phyloP scores from a whole-genome alignment of 73 alveolate species.

The Blepharisma stoltei region DNA sequence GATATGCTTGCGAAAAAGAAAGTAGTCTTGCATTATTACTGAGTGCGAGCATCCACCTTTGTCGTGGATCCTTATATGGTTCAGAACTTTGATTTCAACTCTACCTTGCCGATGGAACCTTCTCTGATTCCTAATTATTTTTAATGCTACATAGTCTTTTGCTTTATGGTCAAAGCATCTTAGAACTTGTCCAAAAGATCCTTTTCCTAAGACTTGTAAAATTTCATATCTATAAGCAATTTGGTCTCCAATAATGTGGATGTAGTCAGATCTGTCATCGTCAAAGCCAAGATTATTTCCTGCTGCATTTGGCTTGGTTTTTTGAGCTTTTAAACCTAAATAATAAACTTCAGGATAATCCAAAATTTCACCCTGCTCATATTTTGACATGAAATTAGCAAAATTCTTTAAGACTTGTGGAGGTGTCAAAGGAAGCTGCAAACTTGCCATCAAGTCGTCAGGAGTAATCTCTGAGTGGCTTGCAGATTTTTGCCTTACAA shows the following conservation, averaged over 20 bases:
- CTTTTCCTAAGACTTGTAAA: slow-evolving; percentile 21
- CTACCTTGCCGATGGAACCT: slow-evolving; percentile 19
- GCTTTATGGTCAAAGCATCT: slow-evolving; percentile 23
- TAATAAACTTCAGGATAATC: slow-evolving; percentile 14
- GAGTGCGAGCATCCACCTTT: slow-evolving; percentile 39
- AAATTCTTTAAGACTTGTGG: neutral
- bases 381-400: slow-evolving; percentile 27
- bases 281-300: neutral
- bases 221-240: slow-evolving; percentile 29
- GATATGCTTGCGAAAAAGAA: slow-evolving; percentile 60
- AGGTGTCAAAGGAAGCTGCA: slow-evolving; percentile 15
- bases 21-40: slow-evolving; percentile 61
- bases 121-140: slow-evolving; percentile 23
- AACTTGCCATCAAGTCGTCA: neutral
- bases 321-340: neutral
- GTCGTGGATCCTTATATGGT: slow-evolving; percentile 42
- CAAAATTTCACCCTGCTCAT: slow-evolving; percentile 15
- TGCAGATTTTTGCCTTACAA: neutral
- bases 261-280: slow-evolving; percentile 28
- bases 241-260: slow-evolving; percentile 16
- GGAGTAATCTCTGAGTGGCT: neutral
- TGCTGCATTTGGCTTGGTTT: neutral
- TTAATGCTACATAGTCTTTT: neutral
- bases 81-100: slow-evolving; percentile 27
- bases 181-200: slow-evolving; percentile 25